Base-by-base conservation (phyloP, 1,139 yeast genomes). In the Torulaspora globosa region DNA sequence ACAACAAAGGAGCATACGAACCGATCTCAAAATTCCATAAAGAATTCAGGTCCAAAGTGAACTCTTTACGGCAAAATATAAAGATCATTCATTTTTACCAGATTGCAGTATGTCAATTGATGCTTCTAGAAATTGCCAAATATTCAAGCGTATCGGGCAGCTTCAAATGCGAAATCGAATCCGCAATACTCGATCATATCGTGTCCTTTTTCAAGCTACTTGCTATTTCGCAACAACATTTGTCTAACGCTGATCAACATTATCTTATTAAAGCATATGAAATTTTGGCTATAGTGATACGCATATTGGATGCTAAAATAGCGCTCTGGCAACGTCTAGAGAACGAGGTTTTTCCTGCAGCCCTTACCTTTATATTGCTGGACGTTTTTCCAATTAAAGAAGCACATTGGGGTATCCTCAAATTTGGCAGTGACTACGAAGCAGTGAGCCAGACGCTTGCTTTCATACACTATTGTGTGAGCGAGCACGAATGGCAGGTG, bases 31-130 rank as follows among this genome's bases (percentile, higher is more conserved):
- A 50, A 6, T 64, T 63, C 35, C 65, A 63, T 38, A 51, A 43
- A 21, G 47, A 42, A 7, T 64, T 63, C 38, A 50, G 64, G 23
- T 48, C 56, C 1, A 63, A 59, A 39, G 60, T 61, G 3, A 50
- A 46, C 32, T 15, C 37, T n/a, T 31, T 56, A 16, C 46, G 53
- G 28, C 50, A 51, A 5, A 55, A 51, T 34, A 60, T 64, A 5
- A 64, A 63, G 46, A 58, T 66, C 2, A 58, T 64, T 14, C 67
- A 63, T 45, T 63, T 64, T 44, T 60, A 51, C 27, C 58, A 60
- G 30, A 49, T 64, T 28, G 54, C 65, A 1, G 46, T 53, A 2
- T 63, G 66, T 38, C 66, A 59, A 40, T 29, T 63, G 5, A 48
- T 61, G 51, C 47, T 62, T 21, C 43, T 53, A 18, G 63, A 62